Base-by-base conservation (phyloP, 2,329 filamentous ascomycete genomes). In the Fusarium xylarioides region DNA sequence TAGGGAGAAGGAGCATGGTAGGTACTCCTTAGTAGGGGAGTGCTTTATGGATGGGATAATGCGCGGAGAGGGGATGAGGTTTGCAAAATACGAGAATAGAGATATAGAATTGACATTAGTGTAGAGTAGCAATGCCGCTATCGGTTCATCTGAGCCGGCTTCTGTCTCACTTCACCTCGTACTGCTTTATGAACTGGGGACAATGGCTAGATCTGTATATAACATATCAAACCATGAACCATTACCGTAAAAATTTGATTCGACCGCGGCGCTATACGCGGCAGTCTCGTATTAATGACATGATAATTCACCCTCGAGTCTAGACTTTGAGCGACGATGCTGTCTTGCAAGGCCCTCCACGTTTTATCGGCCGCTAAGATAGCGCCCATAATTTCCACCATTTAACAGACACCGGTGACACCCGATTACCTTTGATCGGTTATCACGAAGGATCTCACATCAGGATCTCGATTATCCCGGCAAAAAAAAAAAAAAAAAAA, bases 281-380 rank as follows among this genome's bases (percentile, higher is more conserved):
- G 15, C 8, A 40, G 19, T 40, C 34, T 28, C 50, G 19, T 4
- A 28, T 16, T 16, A 54, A 40, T 28, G 26, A 11, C 26, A 42
- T 2, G 50, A 42, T 18, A n/a, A 38, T 40, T 10, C 34, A 37
- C 23, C 32, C 4, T 49, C 40, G 18, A 35, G n/a, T 47, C 21
- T 56, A 15, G 37, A 44, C 23, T 16, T 8, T 1, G 21, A 8
- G 30, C 19, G 16, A 19, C 2, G 19, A 18, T 0, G 0, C 0
- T 35, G n/a, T 26, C n/a, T 52, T 49, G 30, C 19, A 28, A 34
- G 5, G 15, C 32, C 19, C n/a, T 32, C 56, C 46, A 54, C 16
- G 46, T 16, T 59, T 26, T 55, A 34, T 56, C 47, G 57, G 57
- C 57, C 35, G 5, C 57, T 35, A 56, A 42, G 19, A 43, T 35